phyloP scores from a whole-genome alignment of 2,329 filamentous ascomycete species.

The Dothistroma pini region DNA sequence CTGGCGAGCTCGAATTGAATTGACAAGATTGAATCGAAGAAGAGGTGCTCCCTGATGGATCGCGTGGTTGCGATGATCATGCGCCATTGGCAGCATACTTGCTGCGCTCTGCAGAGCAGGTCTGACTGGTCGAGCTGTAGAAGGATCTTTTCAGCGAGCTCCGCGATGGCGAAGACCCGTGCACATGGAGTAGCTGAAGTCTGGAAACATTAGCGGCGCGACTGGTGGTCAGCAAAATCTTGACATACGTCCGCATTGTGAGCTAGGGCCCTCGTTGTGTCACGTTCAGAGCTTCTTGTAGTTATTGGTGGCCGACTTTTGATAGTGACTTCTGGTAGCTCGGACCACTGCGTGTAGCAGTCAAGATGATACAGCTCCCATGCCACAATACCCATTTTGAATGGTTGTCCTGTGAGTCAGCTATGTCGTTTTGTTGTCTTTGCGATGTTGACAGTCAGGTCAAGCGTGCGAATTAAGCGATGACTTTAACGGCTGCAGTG shows the following conservation, averaged over 20 bases:
- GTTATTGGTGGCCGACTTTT: neutral
- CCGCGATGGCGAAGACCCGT: constrained; percentile 17
- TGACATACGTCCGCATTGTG: neutral
- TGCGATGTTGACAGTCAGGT: neutral
- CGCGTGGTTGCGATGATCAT: neutral
- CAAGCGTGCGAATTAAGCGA: neutral
- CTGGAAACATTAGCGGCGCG: neutral
- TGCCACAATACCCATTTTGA: neutral
- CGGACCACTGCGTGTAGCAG: neutral
- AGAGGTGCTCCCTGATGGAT: neutral
- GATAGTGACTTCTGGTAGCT: neutral
- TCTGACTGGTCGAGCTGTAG: constrained; percentile 8
- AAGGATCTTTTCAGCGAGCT: constrained; percentile 31
- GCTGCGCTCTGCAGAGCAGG: constrained; percentile 9
- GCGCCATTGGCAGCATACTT: constrained; percentile 12
- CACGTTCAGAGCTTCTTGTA: neutral
- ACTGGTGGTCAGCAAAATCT: too few species aligned
- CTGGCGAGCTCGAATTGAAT: neutral
- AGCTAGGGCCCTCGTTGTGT: neutral
- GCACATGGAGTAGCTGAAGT: neutral
- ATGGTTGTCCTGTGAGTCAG: neutral
- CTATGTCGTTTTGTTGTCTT: neutral
- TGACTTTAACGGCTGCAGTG: neutral
- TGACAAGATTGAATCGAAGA: neutral
- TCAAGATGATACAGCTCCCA: neutral